Percentiles rank a stretch among this genome's conserved stretches.
Evolutionary conservation across 176 grass and related monocot species (phyloP).

Genomic region (Oryza coarctata): DNA sequence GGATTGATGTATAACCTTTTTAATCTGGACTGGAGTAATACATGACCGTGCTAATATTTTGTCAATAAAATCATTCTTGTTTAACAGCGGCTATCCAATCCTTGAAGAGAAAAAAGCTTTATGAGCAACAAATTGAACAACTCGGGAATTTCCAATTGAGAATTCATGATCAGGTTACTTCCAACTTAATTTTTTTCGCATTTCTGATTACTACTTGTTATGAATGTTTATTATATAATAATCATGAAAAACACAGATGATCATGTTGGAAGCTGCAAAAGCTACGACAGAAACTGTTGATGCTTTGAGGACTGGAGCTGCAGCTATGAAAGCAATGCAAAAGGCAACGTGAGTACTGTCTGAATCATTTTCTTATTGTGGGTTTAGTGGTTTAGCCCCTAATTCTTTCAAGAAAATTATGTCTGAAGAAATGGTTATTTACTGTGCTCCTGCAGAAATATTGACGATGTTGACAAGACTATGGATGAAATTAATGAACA

Average conservation of each 20-base stretch:
- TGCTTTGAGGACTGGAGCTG: conserved; percentile 76
- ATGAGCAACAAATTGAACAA: conserved; percentile 75
- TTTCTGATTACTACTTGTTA: background rate
- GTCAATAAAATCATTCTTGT: background rate
- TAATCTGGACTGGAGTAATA: background rate
- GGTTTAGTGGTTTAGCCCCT: conserved; percentile 2
- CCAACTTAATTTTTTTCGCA: background rate
- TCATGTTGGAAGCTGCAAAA: conserved; percentile 80
- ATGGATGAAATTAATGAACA: conserved; percentile 91
- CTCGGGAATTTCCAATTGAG: conserved; percentile 84
- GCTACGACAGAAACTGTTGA: conserved; percentile 81
- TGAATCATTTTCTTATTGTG: background rate
- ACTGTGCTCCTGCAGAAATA: conserved; percentile 50
- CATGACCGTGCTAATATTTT: background rate
- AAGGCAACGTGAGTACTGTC: conserved; percentile 63
- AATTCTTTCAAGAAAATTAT: background rate
- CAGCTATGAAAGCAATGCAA: conserved; percentile 89
- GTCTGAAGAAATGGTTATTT: conserved; percentile 11
- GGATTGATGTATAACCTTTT: background rate
- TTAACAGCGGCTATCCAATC: conserved; percentile 64
- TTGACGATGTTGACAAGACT: conserved; percentile 85
- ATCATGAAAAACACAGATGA: conserved; percentile 52
- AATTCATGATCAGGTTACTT: conserved; percentile 77
- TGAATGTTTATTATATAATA: background rate
- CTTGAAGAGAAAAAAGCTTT: conserved; percentile 83